A percentile compares a stretch with the other conserved stretches of the same genome.
Conservation (phyloP, 1,284 basidiomycete genomes). For the Mycena sp. region DNA sequence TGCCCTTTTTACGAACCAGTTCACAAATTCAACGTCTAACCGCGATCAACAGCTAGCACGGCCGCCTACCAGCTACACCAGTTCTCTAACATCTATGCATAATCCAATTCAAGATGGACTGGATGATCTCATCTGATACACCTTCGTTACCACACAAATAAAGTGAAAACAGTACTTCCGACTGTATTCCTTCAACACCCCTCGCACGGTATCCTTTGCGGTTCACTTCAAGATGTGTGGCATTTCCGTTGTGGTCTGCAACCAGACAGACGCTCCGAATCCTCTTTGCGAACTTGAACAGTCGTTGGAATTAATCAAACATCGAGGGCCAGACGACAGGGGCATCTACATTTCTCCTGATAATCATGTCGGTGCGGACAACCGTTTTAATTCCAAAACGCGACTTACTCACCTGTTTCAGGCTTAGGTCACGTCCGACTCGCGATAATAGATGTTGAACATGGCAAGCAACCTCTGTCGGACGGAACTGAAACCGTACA, state of each 20-base stretch:
- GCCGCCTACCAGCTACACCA: too few species aligned
- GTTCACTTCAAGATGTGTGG: conserved; percentile 9
- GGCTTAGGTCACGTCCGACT: conserved; percentile 26
- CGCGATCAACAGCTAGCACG: too few species aligned
- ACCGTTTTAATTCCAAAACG: too few species aligned
- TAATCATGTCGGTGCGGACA: conserved; percentile 11
- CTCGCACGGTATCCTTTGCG: too few species aligned
- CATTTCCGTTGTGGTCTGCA: conserved; percentile 11
- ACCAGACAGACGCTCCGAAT: background rate
- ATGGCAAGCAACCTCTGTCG: conserved; percentile 22
- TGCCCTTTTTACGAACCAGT: too few species aligned
- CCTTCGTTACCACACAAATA: too few species aligned
- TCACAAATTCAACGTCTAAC: too few species aligned
- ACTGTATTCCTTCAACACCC: too few species aligned
- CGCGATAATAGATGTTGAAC: conserved; percentile 25
- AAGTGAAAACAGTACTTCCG: too few species aligned
- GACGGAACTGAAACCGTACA: conserved; percentile 18
- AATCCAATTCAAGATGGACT: too few species aligned
- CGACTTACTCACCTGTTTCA: background rate
- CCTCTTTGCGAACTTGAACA: background rate
- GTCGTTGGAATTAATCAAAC: conserved; percentile 21
- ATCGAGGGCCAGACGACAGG: conserved; percentile 18
- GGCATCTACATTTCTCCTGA: conserved; percentile 21
- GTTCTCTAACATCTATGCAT: too few species aligned
- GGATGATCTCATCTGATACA: too few species aligned